Evolutionary conservation across 257 asterid genomes (phyloP).

Genomic region (Scutellaria baicalensis): DNA sequence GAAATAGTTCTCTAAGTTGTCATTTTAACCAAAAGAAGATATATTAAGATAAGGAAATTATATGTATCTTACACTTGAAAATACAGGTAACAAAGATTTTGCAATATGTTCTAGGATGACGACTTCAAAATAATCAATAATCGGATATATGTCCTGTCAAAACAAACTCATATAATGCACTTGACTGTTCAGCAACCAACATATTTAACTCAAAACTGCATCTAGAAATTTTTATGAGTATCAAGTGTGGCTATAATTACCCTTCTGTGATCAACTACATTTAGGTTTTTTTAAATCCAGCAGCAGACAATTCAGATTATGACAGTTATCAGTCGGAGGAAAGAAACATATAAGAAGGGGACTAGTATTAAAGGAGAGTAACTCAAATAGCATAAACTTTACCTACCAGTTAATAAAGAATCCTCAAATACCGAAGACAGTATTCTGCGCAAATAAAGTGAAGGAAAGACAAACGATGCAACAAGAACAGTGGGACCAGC

Average conservation of each 20-base stretch:
- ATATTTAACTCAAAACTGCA: neutral
- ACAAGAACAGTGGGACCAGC: conserved; percentile 87
- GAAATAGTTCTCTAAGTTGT: neutral
- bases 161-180: neutral
- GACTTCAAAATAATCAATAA: neutral
- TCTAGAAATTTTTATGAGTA: neutral
- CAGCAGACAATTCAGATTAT: neutral
- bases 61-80: too few species aligned
- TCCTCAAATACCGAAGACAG: conserved; percentile 83
- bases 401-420: conserved; percentile 80
- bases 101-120: neutral
- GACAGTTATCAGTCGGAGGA: neutral
- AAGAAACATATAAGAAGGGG: neutral
- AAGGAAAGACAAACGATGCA: conserved; percentile 85
- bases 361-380: neutral
- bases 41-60: neutral
- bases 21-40: neutral
- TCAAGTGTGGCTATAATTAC: neutral
- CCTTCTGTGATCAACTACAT: neutral
- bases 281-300: neutral
- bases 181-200: neutral
- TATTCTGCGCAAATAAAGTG: conserved; percentile 84
- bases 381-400: conserved; percentile 8
- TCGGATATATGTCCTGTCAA: neutral
- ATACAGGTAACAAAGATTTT: neutral